Evolutionary conservation across 1,139 yeast species (phyloP).

Genomic region (Protomyces inundatus): DNA sequence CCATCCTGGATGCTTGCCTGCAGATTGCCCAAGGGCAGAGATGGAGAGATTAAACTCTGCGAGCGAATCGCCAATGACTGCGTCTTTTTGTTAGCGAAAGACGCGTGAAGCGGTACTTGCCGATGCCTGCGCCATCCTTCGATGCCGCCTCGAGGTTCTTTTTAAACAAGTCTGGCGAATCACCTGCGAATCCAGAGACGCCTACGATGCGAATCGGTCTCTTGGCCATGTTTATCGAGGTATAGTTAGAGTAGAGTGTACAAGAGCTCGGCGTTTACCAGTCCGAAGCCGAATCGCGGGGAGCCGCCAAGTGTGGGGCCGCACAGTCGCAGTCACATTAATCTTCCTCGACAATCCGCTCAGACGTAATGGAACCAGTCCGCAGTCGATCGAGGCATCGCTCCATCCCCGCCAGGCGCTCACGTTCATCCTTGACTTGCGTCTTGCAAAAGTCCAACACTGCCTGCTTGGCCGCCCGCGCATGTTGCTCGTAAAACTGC

Average conservation of each 20-base stretch:
- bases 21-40: slow-evolving; percentile 31
- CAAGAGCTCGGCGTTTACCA: no score
- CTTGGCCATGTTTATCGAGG: neutral
- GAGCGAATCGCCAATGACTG: slow-evolving; percentile 33
- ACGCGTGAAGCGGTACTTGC: no score
- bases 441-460: slow-evolving; percentile 1
- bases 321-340: no score
- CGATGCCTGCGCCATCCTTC: slow-evolving; percentile 32
- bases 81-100: neutral
- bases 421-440: slow-evolving; percentile 11
- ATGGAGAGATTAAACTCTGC: slow-evolving; percentile 34
- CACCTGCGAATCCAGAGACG: slow-evolving; percentile 30
- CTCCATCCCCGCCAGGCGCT: slow-evolving; percentile 13
- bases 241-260: no score
- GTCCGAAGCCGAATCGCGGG: no score
- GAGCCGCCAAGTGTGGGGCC: no score
- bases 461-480: neutral
- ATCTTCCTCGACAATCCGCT: no score
- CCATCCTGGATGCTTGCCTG: slow-evolving; percentile 33
- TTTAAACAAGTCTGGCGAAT: slow-evolving; percentile 25
- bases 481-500: slow-evolving; percentile 10
- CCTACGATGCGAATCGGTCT: slow-evolving; percentile 27
- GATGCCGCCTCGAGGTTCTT: slow-evolving; percentile 29
- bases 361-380: neutral
- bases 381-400: neutral